Conservation (phyloP, 163 green algal genomes). For the Chloromonas sp. region DNA sequence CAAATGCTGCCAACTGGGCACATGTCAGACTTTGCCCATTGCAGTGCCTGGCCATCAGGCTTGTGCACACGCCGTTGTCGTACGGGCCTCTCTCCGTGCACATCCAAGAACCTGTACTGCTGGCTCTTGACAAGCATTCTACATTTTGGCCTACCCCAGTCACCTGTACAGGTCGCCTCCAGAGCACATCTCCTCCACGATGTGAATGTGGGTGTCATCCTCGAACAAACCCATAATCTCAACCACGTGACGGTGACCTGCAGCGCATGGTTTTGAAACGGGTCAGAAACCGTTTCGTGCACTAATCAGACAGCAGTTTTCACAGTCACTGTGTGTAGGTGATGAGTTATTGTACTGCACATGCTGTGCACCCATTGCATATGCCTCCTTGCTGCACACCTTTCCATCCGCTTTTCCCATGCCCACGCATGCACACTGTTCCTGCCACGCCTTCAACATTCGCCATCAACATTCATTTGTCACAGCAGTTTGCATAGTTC, state of each 20-base stretch:
- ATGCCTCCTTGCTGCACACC: background rate
- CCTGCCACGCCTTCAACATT: background rate
- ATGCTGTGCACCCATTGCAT: background rate
- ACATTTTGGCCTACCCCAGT: background rate
- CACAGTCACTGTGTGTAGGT: background rate
- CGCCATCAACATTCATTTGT: too few species aligned
- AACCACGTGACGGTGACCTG: constrained; percentile 12
- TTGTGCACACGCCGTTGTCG: too few species aligned
- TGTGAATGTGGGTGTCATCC: constrained; percentile 44
- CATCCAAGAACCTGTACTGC: too few species aligned
- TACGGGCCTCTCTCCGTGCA: too few species aligned
- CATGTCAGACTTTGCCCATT: too few species aligned
- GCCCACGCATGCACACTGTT: constrained; percentile 17
- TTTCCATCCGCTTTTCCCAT: background rate
- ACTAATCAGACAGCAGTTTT: background rate
- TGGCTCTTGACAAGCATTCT: too few species aligned
- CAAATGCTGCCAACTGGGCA: too few species aligned
- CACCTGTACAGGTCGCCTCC: constrained; percentile 10
- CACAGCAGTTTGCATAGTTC: background rate
- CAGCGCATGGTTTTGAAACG: constrained; percentile 1
- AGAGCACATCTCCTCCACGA: constrained; percentile 54
- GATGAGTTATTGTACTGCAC: background rate
- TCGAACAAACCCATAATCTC: constrained; percentile 42
- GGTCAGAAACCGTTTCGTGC: background rate
- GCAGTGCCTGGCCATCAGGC: too few species aligned